Evolutionary conservation across 352 stramenopile genomes (phyloP).

Genomic region (Pythium aristosporum): DNA sequence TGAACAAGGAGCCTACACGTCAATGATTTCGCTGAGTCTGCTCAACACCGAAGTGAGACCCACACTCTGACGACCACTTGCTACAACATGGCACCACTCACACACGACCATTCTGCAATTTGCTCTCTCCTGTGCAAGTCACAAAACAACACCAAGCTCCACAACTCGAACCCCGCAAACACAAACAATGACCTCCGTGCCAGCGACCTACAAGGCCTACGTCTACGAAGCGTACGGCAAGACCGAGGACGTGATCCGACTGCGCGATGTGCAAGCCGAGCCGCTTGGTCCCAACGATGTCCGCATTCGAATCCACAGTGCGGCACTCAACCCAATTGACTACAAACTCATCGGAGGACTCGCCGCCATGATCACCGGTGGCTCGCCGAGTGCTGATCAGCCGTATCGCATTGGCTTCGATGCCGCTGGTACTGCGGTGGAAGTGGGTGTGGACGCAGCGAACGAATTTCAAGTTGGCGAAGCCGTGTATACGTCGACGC

Average conservation of each 20-base stretch:
- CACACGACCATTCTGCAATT: no score
- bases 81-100: no score
- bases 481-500: constrained; percentile 23
- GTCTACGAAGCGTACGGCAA: neutral
- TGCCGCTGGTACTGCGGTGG: constrained; percentile 5
- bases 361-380: constrained; percentile 1
- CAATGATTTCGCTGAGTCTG: no score
- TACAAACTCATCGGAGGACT: neutral
- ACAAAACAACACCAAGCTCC: no score
- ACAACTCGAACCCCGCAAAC: no score
- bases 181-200: neutral
- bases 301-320: constrained; percentile 16
- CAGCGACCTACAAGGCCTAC: neutral
- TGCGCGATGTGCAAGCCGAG: neutral
- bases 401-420: constrained; percentile 26
- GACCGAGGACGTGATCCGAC: constrained; percentile 9
- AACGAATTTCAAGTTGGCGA: constrained; percentile 10
- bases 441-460: constrained; percentile 1
- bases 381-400: constrained; percentile 8
- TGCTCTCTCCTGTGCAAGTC: no score
- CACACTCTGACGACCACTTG: no score
- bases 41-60: no score
- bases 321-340: neutral
- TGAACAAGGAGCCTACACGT: constrained; percentile 1
- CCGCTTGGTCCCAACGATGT: constrained; percentile 4